Percentiles rank a stretch among this genome's conserved stretches.
phyloP scores from a whole-genome alignment of 208 protist genomes.

The Leishmania mexicana region DNA sequence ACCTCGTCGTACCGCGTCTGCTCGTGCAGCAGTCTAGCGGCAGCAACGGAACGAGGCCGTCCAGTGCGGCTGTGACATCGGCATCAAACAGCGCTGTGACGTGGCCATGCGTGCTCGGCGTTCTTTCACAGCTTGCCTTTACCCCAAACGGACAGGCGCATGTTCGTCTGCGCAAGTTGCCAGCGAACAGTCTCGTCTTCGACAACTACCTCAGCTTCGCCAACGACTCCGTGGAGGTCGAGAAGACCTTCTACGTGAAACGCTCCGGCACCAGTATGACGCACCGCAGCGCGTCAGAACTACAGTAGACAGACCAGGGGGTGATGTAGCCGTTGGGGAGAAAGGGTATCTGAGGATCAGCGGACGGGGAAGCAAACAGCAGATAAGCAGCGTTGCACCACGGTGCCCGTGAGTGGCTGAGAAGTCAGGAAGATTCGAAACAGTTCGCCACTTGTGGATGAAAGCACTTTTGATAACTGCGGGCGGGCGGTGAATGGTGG shows the following conservation, averaged over 20 bases:
- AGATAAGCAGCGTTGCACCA: background rate
- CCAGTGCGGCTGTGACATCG: background rate
- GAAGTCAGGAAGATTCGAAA: background rate
- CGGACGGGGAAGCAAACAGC: background rate
- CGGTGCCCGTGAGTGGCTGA: background rate
- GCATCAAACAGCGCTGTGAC: slow-evolving; percentile 3
- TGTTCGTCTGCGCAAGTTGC: slow-evolving; percentile 45
- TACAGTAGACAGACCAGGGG: slow-evolving; percentile 10
- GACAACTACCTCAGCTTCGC: slow-evolving; percentile 56
- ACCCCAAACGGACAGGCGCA: slow-evolving; percentile 39
- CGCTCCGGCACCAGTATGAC: slow-evolving; percentile 24
- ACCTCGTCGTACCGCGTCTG: slow-evolving; percentile 70
- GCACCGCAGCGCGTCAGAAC: slow-evolving; percentile 19
- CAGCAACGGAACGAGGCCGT: background rate
- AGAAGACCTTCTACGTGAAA: slow-evolving; percentile 36
- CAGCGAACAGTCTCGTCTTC: slow-evolving; percentile 43
- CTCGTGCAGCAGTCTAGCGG: slow-evolving; percentile 23
- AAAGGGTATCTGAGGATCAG: background rate
- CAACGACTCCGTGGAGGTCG: slow-evolving; percentile 36
- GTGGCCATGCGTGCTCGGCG: slow-evolving; percentile 40
- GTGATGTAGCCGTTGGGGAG: background rate
- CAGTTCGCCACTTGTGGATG: background rate
- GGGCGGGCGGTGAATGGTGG: background rate
- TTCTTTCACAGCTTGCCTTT: slow-evolving; percentile 49
- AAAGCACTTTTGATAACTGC: background rate